A percentile compares a stretch with the other conserved stretches of the same genome.
Evolutionary conservation across 148 eudicot species (phyloP).

Genomic region (Cornus florida): DNA sequence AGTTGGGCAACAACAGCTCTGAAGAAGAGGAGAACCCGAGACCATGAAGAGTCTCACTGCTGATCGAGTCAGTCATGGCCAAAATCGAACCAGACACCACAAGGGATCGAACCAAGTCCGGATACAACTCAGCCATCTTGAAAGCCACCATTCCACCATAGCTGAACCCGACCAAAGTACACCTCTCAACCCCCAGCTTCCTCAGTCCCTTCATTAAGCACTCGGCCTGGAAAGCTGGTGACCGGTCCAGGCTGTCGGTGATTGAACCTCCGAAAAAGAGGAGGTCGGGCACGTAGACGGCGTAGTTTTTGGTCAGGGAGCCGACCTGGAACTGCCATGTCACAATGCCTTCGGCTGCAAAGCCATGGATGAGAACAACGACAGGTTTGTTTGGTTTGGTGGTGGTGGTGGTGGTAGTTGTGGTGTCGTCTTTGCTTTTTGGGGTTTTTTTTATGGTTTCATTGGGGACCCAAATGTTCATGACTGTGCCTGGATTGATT

Average conservation of each 20-base stretch:
- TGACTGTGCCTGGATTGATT: slow-evolving; percentile 64
- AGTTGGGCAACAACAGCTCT: slow-evolving; percentile 75
- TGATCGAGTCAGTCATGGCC: slow-evolving; percentile 86
- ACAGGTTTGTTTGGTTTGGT: slow-evolving; percentile 56
- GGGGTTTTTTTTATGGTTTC: slow-evolving; percentile 44
- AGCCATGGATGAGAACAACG: slow-evolving; percentile 83
- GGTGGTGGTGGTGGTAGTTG: slow-evolving; percentile 18
- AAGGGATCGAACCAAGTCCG: slow-evolving; percentile 61
- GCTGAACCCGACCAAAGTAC: slow-evolving; percentile 82
- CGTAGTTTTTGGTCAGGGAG: slow-evolving; percentile 59
- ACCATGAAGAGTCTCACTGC: slow-evolving; percentile 42
- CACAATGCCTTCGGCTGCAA: slow-evolving; percentile 81
- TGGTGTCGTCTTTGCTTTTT: not conserved
- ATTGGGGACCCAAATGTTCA: slow-evolving; percentile 81
- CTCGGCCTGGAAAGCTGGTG: slow-evolving; percentile 70
- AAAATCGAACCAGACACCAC: slow-evolving; percentile 85
- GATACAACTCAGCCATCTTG: slow-evolving; percentile 73
- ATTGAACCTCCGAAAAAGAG: slow-evolving; percentile 81
- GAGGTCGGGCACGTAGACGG: slow-evolving; percentile 84
- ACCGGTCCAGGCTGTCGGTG: slow-evolving; percentile 48
- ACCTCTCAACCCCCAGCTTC: slow-evolving; percentile 60
- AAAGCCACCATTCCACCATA: slow-evolving; percentile 97
- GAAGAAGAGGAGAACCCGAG: slow-evolving; percentile 82
- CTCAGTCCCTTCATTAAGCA: slow-evolving; percentile 55
- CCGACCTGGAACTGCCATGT: slow-evolving; percentile 97